These are phyloP conservation scores for Pestalotiopsis sp. DNA, from an alignment of 2,329 filamentous ascomycete species.

Conservation along the genomic window DNA sequence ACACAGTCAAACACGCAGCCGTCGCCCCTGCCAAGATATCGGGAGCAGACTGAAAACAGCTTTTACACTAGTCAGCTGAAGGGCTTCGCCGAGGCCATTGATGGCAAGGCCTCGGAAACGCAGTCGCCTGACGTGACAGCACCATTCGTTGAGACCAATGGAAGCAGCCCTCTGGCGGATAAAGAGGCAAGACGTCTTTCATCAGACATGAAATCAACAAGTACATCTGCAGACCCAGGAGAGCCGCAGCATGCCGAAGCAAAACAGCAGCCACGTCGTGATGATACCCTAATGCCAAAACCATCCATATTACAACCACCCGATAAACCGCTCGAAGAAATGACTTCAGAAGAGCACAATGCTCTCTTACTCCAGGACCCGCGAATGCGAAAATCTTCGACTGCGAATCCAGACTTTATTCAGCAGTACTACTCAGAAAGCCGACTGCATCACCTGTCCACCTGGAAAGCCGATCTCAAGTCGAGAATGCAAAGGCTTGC, in stretches of 20 bases:
- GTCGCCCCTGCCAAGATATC: constrained; percentile 63
- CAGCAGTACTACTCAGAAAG: constrained; percentile 96
- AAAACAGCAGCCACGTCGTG: neutral
- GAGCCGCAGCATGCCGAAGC: neutral
- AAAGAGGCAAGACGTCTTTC: neutral
- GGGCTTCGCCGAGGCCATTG: constrained; percentile 25
- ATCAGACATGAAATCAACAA: neutral
- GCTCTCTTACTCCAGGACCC: constrained; percentile 82
- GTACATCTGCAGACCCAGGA: neutral
- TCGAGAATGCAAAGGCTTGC: constrained; percentile 82
- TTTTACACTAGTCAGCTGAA: constrained; percentile 80
- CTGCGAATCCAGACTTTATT: constrained; percentile 89
- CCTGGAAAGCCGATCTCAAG: constrained; percentile 96
- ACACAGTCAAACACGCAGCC: constrained; percentile 64
- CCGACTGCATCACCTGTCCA: constrained; percentile 89
- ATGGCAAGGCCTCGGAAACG: constrained; percentile 17
- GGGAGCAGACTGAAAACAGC: constrained; percentile 78
- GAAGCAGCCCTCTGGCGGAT: neutral
- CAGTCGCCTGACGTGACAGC: constrained; percentile 4
- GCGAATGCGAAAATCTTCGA: constrained; percentile 83
- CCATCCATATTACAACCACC: neutral
- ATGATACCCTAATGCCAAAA: neutral
- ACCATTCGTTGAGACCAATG: neutral
- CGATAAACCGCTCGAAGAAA: constrained; percentile 27
- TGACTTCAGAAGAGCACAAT: constrained; percentile 94